A percentile compares a stretch with the other conserved stretches of the same genome.
Conservation (phyloP, 495 filamentous ascomycete species). For the Polyplosphaeria fusca region DNA sequence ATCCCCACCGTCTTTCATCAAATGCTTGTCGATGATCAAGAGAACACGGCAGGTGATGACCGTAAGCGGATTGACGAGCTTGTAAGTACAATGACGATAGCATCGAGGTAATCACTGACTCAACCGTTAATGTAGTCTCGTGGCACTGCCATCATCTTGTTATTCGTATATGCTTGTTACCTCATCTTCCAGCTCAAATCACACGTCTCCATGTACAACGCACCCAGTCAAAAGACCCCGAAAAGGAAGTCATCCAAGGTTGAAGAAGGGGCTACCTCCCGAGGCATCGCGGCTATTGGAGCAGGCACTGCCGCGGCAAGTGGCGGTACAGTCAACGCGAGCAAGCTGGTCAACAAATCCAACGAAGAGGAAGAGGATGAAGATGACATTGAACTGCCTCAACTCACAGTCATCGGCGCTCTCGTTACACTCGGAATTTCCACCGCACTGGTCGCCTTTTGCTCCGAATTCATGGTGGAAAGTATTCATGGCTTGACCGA, state of each 20-base stretch:
- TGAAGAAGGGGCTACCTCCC: slow-evolving; percentile 57
- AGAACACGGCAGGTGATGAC: slow-evolving; percentile 20
- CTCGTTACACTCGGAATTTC: slow-evolving; percentile 64
- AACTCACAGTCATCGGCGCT: slow-evolving; percentile 67
- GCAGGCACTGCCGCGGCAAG: slow-evolving; percentile 48
- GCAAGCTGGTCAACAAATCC: slow-evolving; percentile 45
- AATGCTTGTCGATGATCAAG: slow-evolving; percentile 16
- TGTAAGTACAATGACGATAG: slow-evolving; percentile 3
- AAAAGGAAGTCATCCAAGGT: slow-evolving; percentile 47
- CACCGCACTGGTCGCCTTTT: slow-evolving; percentile 79
- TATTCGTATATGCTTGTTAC: slow-evolving; percentile 34
- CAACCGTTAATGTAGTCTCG: slow-evolving; percentile 53
- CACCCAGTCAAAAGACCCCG: slow-evolving; percentile 64
- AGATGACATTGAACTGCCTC: slow-evolving; percentile 64
- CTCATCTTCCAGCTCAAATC: slow-evolving; percentile 36
- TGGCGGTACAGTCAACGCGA: slow-evolving; percentile 45
- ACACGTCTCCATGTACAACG: slow-evolving; percentile 36
- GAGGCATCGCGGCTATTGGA: slow-evolving; percentile 60
- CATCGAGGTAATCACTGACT: slow-evolving; percentile 55
- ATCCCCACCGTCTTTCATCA: slow-evolving; percentile 81
- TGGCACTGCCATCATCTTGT: slow-evolving; percentile 32
- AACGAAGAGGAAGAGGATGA: slow-evolving; percentile 39
- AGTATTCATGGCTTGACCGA: slow-evolving; percentile 68
- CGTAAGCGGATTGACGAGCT: slow-evolving; percentile 40
- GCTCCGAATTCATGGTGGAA: slow-evolving; percentile 86